Evolutionary conservation across 176 grass and related monocot genomes (phyloP).

Genomic region (Pharus latifolius): DNA sequence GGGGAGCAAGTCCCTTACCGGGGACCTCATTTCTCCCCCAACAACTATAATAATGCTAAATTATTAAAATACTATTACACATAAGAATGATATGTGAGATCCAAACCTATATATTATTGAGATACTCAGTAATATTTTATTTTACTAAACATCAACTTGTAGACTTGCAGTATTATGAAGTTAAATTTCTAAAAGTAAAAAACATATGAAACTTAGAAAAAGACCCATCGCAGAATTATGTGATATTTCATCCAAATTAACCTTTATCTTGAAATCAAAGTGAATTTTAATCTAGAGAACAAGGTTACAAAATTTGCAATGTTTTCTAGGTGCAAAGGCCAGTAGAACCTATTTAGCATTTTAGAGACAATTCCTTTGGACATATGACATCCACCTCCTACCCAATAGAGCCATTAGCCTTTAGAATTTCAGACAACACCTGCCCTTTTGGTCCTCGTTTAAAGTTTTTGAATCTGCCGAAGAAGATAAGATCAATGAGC

Average conservation of each 20-base stretch:
- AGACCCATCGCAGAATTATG: slow-evolving; percentile 95
- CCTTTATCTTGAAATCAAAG: slow-evolving; percentile 48
- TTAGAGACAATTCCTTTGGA: slow-evolving; percentile 49
- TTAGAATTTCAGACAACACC: slow-evolving; percentile 75
- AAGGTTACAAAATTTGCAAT: not conserved
- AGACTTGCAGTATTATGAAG: too few relatives aligned
- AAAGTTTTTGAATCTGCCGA: slow-evolving; percentile 70
- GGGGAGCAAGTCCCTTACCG: too few relatives aligned
- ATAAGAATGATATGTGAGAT: too few relatives aligned
- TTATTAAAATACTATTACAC: too few relatives aligned
- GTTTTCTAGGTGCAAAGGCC: not conserved
- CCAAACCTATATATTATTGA: too few relatives aligned
- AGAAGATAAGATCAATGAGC: not conserved
- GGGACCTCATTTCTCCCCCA: not conserved
- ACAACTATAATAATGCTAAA: too few relatives aligned
- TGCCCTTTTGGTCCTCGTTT: slow-evolving; percentile 87
- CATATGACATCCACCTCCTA: slow-evolving; percentile 75
- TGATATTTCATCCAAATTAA: slow-evolving; percentile 96
- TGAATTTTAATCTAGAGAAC: not conserved
- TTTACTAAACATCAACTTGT: too few relatives aligned
- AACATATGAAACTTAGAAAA: slow-evolving; percentile 70
- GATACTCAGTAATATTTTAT: too few relatives aligned
- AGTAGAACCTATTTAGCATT: slow-evolving; percentile 37
- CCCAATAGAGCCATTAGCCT: slow-evolving; percentile 51
- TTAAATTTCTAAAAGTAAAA: not conserved